phyloP scores from a whole-genome alignment of 106 monocot species.

The Hemerocallis citrina region DNA sequence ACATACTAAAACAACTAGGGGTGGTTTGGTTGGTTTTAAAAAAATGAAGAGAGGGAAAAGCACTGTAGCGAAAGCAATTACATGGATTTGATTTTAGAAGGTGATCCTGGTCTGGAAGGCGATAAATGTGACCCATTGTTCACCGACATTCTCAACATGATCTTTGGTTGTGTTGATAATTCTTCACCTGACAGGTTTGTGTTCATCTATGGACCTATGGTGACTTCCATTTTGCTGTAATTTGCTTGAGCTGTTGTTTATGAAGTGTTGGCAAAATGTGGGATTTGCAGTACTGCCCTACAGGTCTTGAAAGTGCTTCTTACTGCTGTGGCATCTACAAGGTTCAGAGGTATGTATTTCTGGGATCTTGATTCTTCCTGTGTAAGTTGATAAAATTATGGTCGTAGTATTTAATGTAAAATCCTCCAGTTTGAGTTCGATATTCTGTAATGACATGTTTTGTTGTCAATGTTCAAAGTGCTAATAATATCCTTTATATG shows the following conservation, averaged over 20 bases:
- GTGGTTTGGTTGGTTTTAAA: too few relatives aligned
- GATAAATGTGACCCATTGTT: slow-evolving; percentile 69
- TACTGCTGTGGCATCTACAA: slow-evolving; percentile 86
- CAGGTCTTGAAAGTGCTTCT: slow-evolving; percentile 98
- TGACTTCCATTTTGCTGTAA: background rate
- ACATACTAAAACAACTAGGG: too few relatives aligned
- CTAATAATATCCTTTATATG: too few relatives aligned
- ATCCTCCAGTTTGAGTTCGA: background rate
- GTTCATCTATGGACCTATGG: background rate
- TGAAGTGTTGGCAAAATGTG: slow-evolving; percentile 3
- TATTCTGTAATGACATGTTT: background rate
- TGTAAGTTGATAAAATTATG: background rate
- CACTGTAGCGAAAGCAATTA: too few relatives aligned
- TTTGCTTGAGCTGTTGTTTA: background rate
- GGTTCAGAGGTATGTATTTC: slow-evolving; percentile 73
- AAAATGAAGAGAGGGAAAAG: too few relatives aligned
- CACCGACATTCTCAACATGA: slow-evolving; percentile 78
- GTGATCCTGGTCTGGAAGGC: slow-evolving; percentile 82
- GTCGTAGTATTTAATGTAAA: background rate
- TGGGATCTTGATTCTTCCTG: background rate
- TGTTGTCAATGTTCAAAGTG: too few relatives aligned
- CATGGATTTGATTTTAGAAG: too few relatives aligned
- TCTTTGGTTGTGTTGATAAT: slow-evolving; percentile 88
- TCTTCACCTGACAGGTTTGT: slow-evolving; percentile 80
- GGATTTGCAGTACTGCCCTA: slow-evolving; percentile 63